Evolutionary conservation across 495 filamentous ascomycete species (phyloP).

Genomic region (Aeminium ludgeri): DNA sequence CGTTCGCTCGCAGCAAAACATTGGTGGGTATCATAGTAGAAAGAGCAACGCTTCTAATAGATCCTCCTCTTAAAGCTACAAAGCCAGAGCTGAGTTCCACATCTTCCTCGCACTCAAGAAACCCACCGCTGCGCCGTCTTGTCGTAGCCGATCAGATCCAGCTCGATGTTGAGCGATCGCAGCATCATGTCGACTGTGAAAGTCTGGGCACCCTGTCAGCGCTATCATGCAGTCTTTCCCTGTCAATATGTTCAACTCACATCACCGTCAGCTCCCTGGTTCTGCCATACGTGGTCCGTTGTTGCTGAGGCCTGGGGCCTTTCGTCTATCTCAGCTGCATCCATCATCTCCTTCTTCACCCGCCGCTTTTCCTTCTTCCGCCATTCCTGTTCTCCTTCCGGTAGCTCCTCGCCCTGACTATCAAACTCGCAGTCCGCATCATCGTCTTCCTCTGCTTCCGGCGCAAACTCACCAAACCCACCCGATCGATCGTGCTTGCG

Average conservation of each 20-base stretch:
- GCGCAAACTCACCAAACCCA: constrained; percentile 22
- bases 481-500: constrained; percentile 20
- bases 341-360: constrained; percentile 10
- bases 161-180: constrained; percentile 46
- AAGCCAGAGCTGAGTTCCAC: no score
- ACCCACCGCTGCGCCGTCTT: constrained; percentile 36
- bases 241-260: constrained; percentile 22
- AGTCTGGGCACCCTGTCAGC: constrained; percentile 3
- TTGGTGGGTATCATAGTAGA: no score
- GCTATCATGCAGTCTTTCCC: not conserved
- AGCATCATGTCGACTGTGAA: constrained; percentile 65
- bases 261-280: constrained; percentile 23
- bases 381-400: constrained; percentile 10
- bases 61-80: no score
- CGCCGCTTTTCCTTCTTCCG: constrained; percentile 13
- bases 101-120: constrained; percentile 14
- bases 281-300: constrained; percentile 12
- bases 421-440: constrained; percentile 18
- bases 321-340: constrained; percentile 6
- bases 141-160: constrained; percentile 47
- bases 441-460: constrained; percentile 17
- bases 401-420: constrained; percentile 12
- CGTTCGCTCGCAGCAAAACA: no score
- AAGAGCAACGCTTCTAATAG: no score
- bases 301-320: constrained; percentile 2